Percentiles rank a stretch among this genome's conserved stretches.
Evolutionary conservation across 2,329 filamentous ascomycete species (phyloP).

Genomic region (Fusarium nelsonii): DNA sequence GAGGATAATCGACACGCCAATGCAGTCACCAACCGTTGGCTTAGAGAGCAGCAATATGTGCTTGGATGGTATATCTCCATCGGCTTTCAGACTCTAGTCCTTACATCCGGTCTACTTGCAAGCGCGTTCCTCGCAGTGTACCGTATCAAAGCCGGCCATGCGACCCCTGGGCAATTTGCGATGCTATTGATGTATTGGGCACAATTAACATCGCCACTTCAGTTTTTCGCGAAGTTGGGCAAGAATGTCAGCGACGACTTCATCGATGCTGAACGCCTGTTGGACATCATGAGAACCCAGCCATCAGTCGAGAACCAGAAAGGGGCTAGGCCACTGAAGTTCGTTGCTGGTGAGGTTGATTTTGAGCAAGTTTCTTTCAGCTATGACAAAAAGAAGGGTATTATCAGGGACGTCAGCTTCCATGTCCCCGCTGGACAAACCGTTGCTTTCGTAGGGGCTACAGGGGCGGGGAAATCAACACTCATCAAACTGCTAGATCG

Average conservation of each 20-base stretch:
- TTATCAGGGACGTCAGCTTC: conserved; percentile 67
- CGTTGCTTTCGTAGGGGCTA: conserved; percentile 71
- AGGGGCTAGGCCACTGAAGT: conserved; percentile 62
- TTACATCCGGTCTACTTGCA: conserved; percentile 77
- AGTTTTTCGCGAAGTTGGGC: conserved; percentile 73
- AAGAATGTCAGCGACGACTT: conserved; percentile 68
- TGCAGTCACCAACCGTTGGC: conserved; percentile 60
- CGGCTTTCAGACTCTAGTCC: conserved; percentile 70
- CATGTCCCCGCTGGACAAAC: conserved; percentile 64
- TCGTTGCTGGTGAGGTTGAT: conserved; percentile 65
- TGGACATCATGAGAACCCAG: conserved; percentile 70
- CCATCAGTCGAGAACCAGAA: conserved; percentile 67
- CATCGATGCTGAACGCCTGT: conserved; percentile 68
- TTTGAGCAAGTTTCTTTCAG: conserved; percentile 69
- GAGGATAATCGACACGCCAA: conserved; percentile 66
- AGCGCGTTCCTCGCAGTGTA: conserved; percentile 71
- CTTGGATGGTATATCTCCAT: conserved; percentile 64
- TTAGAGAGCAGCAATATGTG: conserved; percentile 54
- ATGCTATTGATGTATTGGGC: conserved; percentile 80
- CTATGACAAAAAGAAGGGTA: conserved; percentile 70
- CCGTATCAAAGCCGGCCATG: conserved; percentile 72
- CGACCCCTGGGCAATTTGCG: conserved; percentile 76
- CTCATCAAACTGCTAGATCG: conserved; percentile 69
- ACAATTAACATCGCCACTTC: conserved; percentile 77
- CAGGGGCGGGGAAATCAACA: conserved; percentile 70